A percentile compares a stretch with the other conserved stretches of the same genome.
Evolutionary conservation across 306 rosid species (phyloP).

Genomic region (Oemleria cerasiformis): DNA sequence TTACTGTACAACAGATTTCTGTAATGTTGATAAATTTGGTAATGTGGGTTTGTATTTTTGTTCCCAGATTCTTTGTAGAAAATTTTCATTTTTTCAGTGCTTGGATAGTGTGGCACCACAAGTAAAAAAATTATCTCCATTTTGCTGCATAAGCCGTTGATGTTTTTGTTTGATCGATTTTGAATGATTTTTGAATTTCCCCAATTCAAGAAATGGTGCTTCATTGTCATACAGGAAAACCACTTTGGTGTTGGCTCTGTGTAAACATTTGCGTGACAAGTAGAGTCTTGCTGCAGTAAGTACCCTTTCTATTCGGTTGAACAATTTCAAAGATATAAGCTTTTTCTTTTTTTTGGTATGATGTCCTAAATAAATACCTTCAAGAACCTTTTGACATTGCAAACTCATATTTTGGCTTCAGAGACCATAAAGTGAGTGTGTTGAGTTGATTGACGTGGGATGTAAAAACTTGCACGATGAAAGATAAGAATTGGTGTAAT

Average conservation of each 20-base stretch:
- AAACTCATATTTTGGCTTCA: not conserved
- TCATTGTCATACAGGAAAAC: constrained; percentile 62
- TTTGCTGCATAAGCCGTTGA: not conserved
- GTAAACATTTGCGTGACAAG: constrained; percentile 64
- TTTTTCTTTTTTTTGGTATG: not conserved
- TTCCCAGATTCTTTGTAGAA: not conserved
- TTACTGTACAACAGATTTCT: no score
- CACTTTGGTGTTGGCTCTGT: constrained; percentile 88
- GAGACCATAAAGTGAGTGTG: not conserved
- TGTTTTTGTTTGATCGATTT: not conserved
- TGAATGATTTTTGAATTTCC: not conserved
- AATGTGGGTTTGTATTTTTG: not conserved
- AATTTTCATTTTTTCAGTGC: not conserved
- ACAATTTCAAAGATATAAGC: not conserved
- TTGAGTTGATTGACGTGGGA: not conserved
- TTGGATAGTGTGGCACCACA: constrained; percentile 4
- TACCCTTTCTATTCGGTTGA: not conserved
- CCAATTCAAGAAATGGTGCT: not conserved
- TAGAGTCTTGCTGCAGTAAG: constrained; percentile 97
- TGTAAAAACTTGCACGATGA: not conserved
- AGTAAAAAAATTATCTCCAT: not conserved
- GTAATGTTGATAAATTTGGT: not conserved
- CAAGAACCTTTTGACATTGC: not conserved
- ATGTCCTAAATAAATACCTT: not conserved
- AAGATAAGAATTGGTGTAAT: not conserved